Evolutionary conservation across 208 protist genomes (phyloP), one percentile per base, ranked within the genome.

Genomic region (Trypanosoma conorhini): DNA sequence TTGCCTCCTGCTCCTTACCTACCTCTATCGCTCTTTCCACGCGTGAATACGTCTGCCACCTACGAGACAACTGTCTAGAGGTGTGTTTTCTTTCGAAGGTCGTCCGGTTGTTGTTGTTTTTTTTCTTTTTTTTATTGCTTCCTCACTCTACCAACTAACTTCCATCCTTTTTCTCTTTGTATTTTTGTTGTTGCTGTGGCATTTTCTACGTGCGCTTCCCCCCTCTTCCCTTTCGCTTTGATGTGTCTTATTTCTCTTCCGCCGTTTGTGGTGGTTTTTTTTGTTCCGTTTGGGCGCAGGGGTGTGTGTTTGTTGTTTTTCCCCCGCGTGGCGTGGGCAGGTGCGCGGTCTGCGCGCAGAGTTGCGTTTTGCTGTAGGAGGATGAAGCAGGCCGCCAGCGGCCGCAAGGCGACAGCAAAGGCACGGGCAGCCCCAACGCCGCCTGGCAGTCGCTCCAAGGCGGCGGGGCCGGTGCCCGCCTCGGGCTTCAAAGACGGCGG

Each of bases 111-210:
- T 59, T 62, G 10, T 71, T 64, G 5, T 70, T 28, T 30, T 57
- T 56, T 68, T 40, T 46, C 59, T 63, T 30, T 60, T 66, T 26
- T 69, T 77, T n/a, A n/a, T n/a, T n/a, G n/a, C n/a, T n/a, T n/a
- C n/a, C n/a, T n/a, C n/a, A n/a, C n/a, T n/a, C n/a, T n/a, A n/a
- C 7, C 42, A 42, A 24, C 50, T 74, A n/a, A 58, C 55, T 8
- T 74, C 60, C n/a, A 70, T 77, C 31, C 22, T 61, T 40, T 54
- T 44, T 54, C 40, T 69, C 54, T 65, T 72, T 48, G 58, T n/a
- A 65, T 65, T 74, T 74, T 58, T 42, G 69, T 58, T 67, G 31
- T 55, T 55, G 38, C 21, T 48, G 5, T n/a, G 31, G 4, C n/a
- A n/a, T n/a, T n/a, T n/a, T 66, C 1, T 38, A 48, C 12, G 17